Conservation (phyloP, 2,329 filamentous ascomycete genomes). For the Bipolaris cookei region DNA sequence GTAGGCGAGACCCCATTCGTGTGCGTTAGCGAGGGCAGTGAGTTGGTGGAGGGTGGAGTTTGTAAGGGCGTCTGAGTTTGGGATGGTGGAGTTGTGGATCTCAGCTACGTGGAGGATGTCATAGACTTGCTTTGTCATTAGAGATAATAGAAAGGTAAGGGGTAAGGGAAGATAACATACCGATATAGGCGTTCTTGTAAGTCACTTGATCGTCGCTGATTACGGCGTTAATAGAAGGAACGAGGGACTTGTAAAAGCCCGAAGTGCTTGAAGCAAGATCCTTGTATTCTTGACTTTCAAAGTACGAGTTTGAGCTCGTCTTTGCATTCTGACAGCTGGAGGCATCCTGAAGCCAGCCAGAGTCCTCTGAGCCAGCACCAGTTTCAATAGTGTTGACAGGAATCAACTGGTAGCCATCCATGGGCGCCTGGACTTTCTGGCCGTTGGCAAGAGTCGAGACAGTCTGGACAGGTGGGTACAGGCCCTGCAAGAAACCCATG, state of each 20-base stretch:
- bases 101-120: constrained; percentile 67
- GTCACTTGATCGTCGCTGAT: constrained; percentile 57
- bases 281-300: constrained; percentile 58
- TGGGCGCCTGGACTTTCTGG: constrained; percentile 67
- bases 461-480: constrained; percentile 75
- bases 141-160: neutral
- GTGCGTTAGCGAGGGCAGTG: constrained; percentile 74
- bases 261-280: constrained; percentile 56
- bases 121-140: constrained; percentile 52
- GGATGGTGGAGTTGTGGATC: constrained; percentile 69
- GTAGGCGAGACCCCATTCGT: constrained; percentile 85
- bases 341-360: constrained; percentile 64
- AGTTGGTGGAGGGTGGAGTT: constrained; percentile 68
- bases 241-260: constrained; percentile 61
- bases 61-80: constrained; percentile 62
- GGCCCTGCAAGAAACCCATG: constrained; percentile 78
- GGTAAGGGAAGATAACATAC: constrained; percentile 45
- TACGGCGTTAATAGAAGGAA: constrained; percentile 60
- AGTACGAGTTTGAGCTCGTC: constrained; percentile 66
- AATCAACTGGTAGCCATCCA: constrained; percentile 84
- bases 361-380: constrained; percentile 65
- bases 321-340: constrained; percentile 62
- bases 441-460: constrained; percentile 74
- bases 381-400: constrained; percentile 69
- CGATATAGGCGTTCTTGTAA: constrained; percentile 70